Conservation (phyloP, 164 flowering plant genomes). For the Paratinospora sagittata region DNA sequence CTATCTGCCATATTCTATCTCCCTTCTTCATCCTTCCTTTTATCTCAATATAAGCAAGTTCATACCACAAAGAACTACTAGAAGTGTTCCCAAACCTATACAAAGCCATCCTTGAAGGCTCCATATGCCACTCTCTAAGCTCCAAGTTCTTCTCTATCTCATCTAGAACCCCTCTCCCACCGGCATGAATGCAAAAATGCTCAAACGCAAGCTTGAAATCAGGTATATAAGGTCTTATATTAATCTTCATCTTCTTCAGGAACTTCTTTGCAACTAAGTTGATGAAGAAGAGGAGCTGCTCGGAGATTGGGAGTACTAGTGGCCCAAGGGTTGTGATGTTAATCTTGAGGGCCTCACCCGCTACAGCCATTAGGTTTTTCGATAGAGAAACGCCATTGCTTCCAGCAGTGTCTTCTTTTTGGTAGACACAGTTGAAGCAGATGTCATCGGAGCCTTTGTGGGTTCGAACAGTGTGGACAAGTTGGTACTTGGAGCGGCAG, state of each 20-base stretch:
- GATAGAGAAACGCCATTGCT: slow-evolving; percentile 59
- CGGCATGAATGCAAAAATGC: slow-evolving; percentile 84
- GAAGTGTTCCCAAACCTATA: slow-evolving; percentile 81
- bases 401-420: slow-evolving; percentile 48
- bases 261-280: slow-evolving; percentile 50
- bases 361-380: slow-evolving; percentile 72
- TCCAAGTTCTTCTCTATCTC: slow-evolving; percentile 83
- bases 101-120: slow-evolving; percentile 82
- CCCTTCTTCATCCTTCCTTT: slow-evolving; percentile 71
- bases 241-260: slow-evolving; percentile 49
- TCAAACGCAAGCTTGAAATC: slow-evolving; percentile 82
- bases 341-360: slow-evolving; percentile 72
- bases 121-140: slow-evolving; percentile 66
- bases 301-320: slow-evolving; percentile 73
- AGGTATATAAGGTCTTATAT: slow-evolving; percentile 68
- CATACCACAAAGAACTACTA: slow-evolving; percentile 79
- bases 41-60: slow-evolving; percentile 67
- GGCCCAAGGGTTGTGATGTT: slow-evolving; percentile 83
- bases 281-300: slow-evolving; percentile 58
- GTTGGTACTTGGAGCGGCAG: slow-evolving; percentile 66
- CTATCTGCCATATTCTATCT: slow-evolving; percentile 79
- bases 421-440: slow-evolving; percentile 58
- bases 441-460: slow-evolving; percentile 70
- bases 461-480: slow-evolving; percentile 74
- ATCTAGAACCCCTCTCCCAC: slow-evolving; percentile 74